phyloP scores from a whole-genome alignment of 768 basidiomycete species.

The Leccinum fibrillosum region DNA sequence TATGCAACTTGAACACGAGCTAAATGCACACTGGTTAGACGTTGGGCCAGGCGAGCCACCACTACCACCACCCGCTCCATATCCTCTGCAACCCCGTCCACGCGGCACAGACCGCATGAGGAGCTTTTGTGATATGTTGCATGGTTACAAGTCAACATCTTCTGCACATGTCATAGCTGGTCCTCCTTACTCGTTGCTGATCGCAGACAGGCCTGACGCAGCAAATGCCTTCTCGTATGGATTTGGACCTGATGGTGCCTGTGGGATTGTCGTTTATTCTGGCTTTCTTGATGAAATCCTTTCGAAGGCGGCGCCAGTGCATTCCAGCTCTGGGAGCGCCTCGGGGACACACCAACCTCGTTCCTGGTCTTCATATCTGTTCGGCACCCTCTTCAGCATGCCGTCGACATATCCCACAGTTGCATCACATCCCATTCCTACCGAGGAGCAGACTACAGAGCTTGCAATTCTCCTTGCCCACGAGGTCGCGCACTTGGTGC shows the following conservation, averaged over 20 bases:
- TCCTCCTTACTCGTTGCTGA: conserved; percentile 84
- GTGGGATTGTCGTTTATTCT: conserved; percentile 92
- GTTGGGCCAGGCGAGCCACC: conserved; percentile 49
- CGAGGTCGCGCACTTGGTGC: conserved; percentile 87
- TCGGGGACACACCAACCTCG: conserved; percentile 14
- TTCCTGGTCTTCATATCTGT: conserved; percentile 47
- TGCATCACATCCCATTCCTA: conserved; percentile 52
- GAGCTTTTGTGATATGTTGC: conserved; percentile 48
- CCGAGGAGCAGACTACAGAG: conserved; percentile 79
- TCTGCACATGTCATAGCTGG: conserved; percentile 63
- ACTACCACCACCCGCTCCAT: conserved; percentile 76
- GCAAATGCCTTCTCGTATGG: conserved; percentile 96
- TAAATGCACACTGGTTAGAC: conserved; percentile 56
- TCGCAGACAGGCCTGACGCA: conserved; percentile 82
- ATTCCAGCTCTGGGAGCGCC: conserved; percentile 25
- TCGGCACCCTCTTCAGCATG: conserved; percentile 40
- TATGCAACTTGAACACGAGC: conserved; percentile 55
- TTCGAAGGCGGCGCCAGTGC: conserved; percentile 32
- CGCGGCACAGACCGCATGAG: conserved; percentile 72
- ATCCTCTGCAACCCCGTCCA: conserved; percentile 81
- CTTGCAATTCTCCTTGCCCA: conserved; percentile 91
- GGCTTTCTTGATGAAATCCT: conserved; percentile 91
- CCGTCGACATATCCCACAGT: conserved; percentile 32
- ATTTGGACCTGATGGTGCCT: conserved; percentile 87
- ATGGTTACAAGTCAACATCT: conserved; percentile 39